Conservation (phyloP, 73 alveolate genomes). For the Tetrahymena borealis region DNA sequence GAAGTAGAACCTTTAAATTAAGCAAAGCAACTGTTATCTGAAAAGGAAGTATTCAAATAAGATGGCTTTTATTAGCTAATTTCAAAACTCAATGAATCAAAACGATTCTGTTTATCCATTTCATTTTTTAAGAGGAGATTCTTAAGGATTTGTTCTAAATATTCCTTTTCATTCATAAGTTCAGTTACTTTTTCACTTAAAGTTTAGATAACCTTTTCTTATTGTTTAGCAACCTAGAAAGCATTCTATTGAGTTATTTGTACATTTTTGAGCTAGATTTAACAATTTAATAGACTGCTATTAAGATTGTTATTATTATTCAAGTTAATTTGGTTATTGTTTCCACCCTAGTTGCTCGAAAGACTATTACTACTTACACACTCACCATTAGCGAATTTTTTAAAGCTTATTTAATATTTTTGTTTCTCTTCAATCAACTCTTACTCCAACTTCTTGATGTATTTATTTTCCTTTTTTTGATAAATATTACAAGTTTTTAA, state of each 20-base stretch:
- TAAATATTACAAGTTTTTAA: neutral
- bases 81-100: neutral
- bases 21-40: neutral
- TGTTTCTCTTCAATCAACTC: neutral
- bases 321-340: neutral
- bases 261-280: neutral
- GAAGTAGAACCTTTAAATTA: neutral
- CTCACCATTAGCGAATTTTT: neutral
- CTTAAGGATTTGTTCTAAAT: neutral
- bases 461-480: neutral
- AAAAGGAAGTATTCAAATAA: neutral
- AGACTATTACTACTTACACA: neutral
- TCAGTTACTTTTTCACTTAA: neutral
- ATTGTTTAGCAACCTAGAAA: neutral
- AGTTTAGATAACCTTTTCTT: neutral
- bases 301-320: neutral
- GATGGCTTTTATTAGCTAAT: neutral
- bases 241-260: neutral
- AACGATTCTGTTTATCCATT: neutral
- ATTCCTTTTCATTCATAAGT: neutral
- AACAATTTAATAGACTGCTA: neutral
- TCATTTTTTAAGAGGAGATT: neutral
- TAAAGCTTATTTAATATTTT: neutral
- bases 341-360: neutral
- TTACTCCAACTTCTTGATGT: neutral